Evolutionary conservation across 2,329 filamentous ascomycete species (phyloP).

Genomic region (Sclerotiophoma versabilis): DNA sequence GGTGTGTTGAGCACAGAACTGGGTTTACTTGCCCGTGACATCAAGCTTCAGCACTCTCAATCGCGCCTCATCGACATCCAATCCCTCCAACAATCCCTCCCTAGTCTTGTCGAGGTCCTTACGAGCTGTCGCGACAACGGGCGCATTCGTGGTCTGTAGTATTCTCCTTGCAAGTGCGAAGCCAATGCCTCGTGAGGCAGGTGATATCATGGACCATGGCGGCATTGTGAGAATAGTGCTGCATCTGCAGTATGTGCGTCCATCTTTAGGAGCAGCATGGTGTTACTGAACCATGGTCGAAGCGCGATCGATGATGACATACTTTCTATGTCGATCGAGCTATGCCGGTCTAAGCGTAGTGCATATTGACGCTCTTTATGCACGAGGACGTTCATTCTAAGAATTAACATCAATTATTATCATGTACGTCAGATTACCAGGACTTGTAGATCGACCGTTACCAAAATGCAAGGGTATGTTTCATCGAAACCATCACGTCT

Average conservation of each 20-base stretch:
- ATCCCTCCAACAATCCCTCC: slow-evolving; percentile 58
- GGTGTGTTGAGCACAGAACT: not conserved
- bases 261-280: slow-evolving; percentile 16
- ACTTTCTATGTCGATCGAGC: slow-evolving; percentile 33
- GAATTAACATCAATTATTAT: slow-evolving; percentile 1
- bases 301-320: slow-evolving; percentile 44
- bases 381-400: no score
- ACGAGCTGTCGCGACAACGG: slow-evolving; percentile 67
- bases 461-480: not conserved
- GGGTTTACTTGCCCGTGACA: slow-evolving; percentile 58
- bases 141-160: slow-evolving; percentile 63
- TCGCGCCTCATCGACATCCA: slow-evolving; percentile 56
- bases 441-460: not conserved
- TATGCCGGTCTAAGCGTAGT: slow-evolving; percentile 2
- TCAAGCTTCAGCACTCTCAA: slow-evolving; percentile 63
- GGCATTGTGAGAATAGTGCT: slow-evolving; percentile 42
- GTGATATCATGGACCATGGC: slow-evolving; percentile 61
- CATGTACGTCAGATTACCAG: not conserved
- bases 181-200: slow-evolving; percentile 69
- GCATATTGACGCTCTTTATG: not conserved
- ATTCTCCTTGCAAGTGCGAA: slow-evolving; percentile 66
- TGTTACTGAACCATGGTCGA: slow-evolving; percentile 14
- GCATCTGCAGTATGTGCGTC: not conserved
- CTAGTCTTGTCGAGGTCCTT: slow-evolving; percentile 59
- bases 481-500: not conserved